Evolutionary conservation across 495 filamentous ascomycete species (phyloP), one percentile per base, ranked within the genome.

Genomic region (Staphylotrichum longicolle): DNA sequence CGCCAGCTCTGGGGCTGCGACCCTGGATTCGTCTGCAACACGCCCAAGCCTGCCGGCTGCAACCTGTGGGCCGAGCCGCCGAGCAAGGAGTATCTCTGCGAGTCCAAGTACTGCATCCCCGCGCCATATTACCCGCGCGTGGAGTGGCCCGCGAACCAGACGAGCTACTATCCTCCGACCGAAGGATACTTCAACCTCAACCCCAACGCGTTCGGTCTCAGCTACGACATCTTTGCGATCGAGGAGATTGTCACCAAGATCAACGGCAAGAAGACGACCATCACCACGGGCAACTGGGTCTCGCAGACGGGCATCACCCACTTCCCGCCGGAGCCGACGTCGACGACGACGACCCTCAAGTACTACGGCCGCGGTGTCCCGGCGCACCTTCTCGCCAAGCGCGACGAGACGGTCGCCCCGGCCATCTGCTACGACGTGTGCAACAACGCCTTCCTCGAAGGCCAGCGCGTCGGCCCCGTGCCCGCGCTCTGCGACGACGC

Each of bases 181-280:
- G 64, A 76, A 4, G 80, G 77, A 4, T 89, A 88, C 66, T 90
- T 84, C 74, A 83, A 89, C 47, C 77, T 90, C n/a, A 73, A 83
- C 20, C 88, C 88, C 6, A 63, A 68, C 2, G 76, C 74, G 14
- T 91, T 91, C 65, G 86, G 85, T 7, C 66, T 91, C 33, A 81
- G 78, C 51, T 81, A 85, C 60, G 78, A 76, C 39, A 86, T 91
- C 41, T 89, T 90, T 63, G 75, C 69, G 45, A 39, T 69, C 3
- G 56, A 73, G 27, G 61, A 65, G 0, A 40, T 71, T n/a, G 53
- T 68, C 12, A 42, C 58, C 0, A 58, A 65, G 46, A 39, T 69
- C 30, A 42, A 63, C 41, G 72, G 66, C 42, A 57, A 58, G 11
- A 54, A 69, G 7, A 73, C 68, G 1, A 80, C 73, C 12, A 66